Evolutionary conservation across 805 yeast species (phyloP), one percentile per base, ranked within the genome.

Genomic region (Myxozyma udenii): DNA sequence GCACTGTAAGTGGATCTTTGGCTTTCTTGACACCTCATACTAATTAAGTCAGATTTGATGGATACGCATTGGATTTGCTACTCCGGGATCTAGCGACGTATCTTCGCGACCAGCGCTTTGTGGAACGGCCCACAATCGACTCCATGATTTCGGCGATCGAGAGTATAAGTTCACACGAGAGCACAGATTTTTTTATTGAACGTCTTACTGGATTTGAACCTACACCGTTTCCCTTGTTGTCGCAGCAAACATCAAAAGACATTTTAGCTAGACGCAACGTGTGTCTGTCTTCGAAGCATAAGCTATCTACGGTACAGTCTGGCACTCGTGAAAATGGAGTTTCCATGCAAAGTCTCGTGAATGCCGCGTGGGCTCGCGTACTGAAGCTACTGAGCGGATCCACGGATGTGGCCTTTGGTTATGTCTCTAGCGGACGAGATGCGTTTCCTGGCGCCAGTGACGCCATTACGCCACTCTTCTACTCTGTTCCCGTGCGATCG

Each of bases 391-490:
- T 53, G 1, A 25, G 36, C 22, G 59, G 56, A 5, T 19, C 41
- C 9, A 26, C 5, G 9, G 65, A 62, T 38, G 52, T 62, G 11
- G 53, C 44, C n/a, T 51, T 62, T 42, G 65, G 65, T 2, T 45
- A 46, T n/a, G 51, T 61, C 19, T 44, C 54, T 3, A 48, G 50
- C 32, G 65, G 65, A 6, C 51, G 65, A n/a, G 53, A 42, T 14
- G 19, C 44, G 7, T 44, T 52, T 21, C 23, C 38, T 14, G 53
- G 50, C 6, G 46, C 48, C 24, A 53, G 52, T 18, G 51, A 50
- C n/a, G 46, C 44, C 9, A 36, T 48, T 25, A 54, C 49, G 2
- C 62, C 62, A 16, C 26, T 41, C 12, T 58, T 58, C 25, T 50
- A 33, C 36, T 49, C 46, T 16, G 32, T 45, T 25, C 62, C 61